phyloP scores from a whole-genome alignment of 78 protist genomes.

The Dictyostelium intermedium region DNA sequence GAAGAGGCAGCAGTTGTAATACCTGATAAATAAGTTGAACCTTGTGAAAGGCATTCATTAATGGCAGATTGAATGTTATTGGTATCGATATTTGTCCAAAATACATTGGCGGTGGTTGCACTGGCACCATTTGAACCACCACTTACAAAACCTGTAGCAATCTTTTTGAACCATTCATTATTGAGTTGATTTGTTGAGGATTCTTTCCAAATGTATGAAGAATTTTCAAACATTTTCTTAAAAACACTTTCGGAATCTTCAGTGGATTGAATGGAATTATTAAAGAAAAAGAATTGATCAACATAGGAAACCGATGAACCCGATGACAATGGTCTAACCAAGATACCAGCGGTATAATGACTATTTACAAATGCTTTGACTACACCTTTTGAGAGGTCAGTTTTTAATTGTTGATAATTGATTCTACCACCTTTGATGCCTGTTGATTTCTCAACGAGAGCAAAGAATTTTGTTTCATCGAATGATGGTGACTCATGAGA shows the following conservation, averaged over 20 bases:
- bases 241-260: constrained; percentile 36
- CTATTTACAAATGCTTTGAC: constrained; percentile 23
- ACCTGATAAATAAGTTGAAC: background rate
- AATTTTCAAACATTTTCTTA: background rate
- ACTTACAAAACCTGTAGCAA: constrained; percentile 31
- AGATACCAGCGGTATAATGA: constrained; percentile 17
- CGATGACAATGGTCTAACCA: background rate
- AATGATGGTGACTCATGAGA: background rate
- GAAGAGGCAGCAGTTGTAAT: background rate
- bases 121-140: background rate
- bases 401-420: background rate
- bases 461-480: background rate
- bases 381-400: background rate
- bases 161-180: constrained; percentile 16
- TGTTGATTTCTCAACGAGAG: background rate
- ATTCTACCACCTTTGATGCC: background rate
- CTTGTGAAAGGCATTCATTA: background rate
- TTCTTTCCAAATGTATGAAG: constrained; percentile 17
- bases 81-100: constrained; percentile 34
- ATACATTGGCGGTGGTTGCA: background rate
- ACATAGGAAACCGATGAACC: background rate
- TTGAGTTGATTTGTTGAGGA: background rate
- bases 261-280: background rate
- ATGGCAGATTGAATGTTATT: background rate
- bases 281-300: constrained; percentile 41